Base-by-base conservation (phyloP, 1,139 yeast genomes). In the Taphrina betulina region DNA sequence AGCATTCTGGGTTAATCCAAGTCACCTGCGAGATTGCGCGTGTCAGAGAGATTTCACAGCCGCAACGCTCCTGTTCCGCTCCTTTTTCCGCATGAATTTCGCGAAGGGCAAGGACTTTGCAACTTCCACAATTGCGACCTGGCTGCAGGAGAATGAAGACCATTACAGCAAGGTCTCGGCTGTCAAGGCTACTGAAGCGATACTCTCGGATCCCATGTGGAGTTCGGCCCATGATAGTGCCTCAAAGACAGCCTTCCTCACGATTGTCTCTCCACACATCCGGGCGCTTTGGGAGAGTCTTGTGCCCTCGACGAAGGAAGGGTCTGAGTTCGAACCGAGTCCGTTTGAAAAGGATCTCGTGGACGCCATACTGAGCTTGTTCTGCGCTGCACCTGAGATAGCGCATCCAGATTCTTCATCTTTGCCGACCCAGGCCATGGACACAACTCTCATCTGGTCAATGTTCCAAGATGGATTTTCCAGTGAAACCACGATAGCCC, bases 361-460 rank as follows among this genome's bases (percentile, higher is more conserved):
- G 2, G 35, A 24, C 17, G 24, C 24, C 35, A 28, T 41, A 10
- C 24, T 41, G 16, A 35, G 28, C 23, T 26, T 41, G 45, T 41
- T 41, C 35, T 41, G 45, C 23, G 28, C 45, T 8, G 45, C 45
- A 16, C 45, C 45, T n/a, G 45, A 41, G 26, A 24, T n/a, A n/a
- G n/a, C n/a, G n/a, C n/a, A n/a, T n/a, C n/a, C n/a, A n/a, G n/a
- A n/a, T n/a, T n/a, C n/a, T n/a, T 41, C 29, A 41, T 41, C 10
- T 22, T 41, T 8, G 35, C 45, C 2, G 45, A 41, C 16, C 45
- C 24, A 16, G 45, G 28, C 23, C 45, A 24, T 41, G 35, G 35
- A 41, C 28, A 7, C 45, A 10, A 35, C 35, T 5, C 16, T 41
- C 14, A 24, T 26, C 14, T 41, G 24, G 12, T 41, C 35, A 4